A percentile compares a stretch with the other conserved stretches of the same genome.
phyloP scores from a whole-genome alignment of 2,329 filamentous ascomycete genomes.

The Colletotrichum sublineola region DNA sequence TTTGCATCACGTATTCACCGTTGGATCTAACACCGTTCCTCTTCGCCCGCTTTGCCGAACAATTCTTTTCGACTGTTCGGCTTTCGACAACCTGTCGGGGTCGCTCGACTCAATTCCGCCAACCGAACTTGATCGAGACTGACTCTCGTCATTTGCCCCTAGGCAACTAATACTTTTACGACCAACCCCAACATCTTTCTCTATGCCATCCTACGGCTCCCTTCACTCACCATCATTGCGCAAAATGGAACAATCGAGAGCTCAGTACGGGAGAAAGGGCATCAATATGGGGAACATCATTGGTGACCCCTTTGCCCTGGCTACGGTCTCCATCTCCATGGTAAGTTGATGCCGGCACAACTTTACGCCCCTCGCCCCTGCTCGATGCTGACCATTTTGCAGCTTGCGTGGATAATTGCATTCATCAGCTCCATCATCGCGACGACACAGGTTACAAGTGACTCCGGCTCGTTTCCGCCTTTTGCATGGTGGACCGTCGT shows the following conservation, averaged over 20 bases:
- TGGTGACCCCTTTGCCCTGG: constrained; percentile 95
- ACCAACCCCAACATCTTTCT: constrained; percentile 49
- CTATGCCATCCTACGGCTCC: constrained; percentile 83
- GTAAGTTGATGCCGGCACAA: constrained; percentile 67
- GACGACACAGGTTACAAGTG: constrained; percentile 56
- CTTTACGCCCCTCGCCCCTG: constrained; percentile 10
- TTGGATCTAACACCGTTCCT: constrained; percentile 13
- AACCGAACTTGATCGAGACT: constrained; percentile 9
- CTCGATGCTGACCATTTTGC: constrained; percentile 35
- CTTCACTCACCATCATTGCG: constrained; percentile 78
- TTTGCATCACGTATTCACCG: constrained; percentile 32
- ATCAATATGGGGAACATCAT: constrained; percentile 91
- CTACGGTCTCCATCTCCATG: constrained; percentile 90
- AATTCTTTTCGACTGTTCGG: background rate
- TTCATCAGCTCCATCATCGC: constrained; percentile 89
- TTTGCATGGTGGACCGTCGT: constrained; percentile 94
- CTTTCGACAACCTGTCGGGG: background rate
- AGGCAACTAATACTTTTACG: constrained; percentile 25
- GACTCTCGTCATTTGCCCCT: constrained; percentile 22
- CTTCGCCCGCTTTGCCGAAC: background rate
- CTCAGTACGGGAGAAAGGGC: constrained; percentile 66
- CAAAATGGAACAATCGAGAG: constrained; percentile 83
- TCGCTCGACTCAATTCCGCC: constrained; percentile 9
- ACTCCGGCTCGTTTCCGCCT: constrained; percentile 75
- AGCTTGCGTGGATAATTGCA: constrained; percentile 96